Base-by-base conservation (phyloP, 805 yeast genomes). In the Kodamaea restingae region DNA sequence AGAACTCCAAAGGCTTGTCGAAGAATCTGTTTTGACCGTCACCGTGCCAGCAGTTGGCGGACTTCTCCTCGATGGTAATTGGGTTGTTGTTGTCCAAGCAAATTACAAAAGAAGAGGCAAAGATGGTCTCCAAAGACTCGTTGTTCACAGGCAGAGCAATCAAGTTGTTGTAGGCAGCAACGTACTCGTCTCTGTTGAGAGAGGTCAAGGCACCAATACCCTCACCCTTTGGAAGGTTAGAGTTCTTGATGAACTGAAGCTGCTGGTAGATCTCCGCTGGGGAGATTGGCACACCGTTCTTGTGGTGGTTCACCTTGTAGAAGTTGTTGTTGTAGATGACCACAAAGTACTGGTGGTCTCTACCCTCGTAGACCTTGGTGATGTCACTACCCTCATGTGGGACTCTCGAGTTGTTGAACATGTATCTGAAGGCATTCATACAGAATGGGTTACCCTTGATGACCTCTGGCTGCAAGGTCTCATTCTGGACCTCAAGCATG, bases 31-130 rank as follows among this genome's bases (percentile, higher is more conserved):
- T 91, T 51, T 70, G 64, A 40, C 97, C 96, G 63, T 88, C 77
- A n/a, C 98, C 97, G 65, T 88, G 95, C 98, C 98, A 91, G 57
- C 80, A 76, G 61, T 78, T 81, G 56, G 79, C 79, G 3, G 96
- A 81, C 55, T 88, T 83, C 58, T 88, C 95, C 57, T 83, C 91
- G 44, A 82, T 72, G 20, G 95, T 81, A 37, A 78, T 70, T 11
- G 97, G 96, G 9, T 60, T 65, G 50, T 84, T 80, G 24, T 58
- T 57, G 56, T 91, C 98, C 39, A 91, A 73, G 53, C 93, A 80
- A 36, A 91, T 59, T 4, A 90, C 76, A 58, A 88, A 91, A 0
- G 96, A 79, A 2, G 95, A 73, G 41, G 83, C 79, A 54, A 80
- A 81, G 42, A 91, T 84, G 12, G 80, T 70, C 49, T 78, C 78